A percentile compares a stretch with the other conserved stretches of the same genome.
Conservation (phyloP, 345 rosid species). For the Abelmoschus esculentus region DNA sequence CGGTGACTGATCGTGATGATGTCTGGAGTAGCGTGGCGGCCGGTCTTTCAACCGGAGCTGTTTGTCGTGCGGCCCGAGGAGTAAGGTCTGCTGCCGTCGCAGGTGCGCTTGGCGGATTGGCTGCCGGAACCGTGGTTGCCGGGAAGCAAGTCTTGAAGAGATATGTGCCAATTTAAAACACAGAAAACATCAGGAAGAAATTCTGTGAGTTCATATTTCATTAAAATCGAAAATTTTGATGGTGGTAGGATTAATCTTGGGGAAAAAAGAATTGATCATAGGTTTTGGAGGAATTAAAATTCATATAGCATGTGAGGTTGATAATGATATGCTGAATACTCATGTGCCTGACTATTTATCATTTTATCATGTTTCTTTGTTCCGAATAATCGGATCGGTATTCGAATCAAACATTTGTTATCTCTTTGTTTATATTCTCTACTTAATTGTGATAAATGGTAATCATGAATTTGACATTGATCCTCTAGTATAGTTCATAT, state of each 20-base stretch:
- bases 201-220: slow-evolving; percentile 15
- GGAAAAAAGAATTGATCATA: not conserved
- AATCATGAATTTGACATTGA: no score
- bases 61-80: slow-evolving; percentile 84
- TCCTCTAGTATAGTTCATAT: no score
- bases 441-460: not conserved
- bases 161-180: slow-evolving; percentile 59
- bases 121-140: slow-evolving; percentile 70
- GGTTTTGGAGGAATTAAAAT: not conserved
- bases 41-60: slow-evolving; percentile 84
- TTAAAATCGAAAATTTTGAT: slow-evolving; percentile 20
- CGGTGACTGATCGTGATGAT: slow-evolving; percentile 61
- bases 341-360: not conserved
- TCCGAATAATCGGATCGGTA: slow-evolving; percentile 11
- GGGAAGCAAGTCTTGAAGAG: slow-evolving; percentile 76
- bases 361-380: not conserved
- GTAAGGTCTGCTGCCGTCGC: slow-evolving; percentile 94
- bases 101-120: slow-evolving; percentile 82
- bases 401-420: slow-evolving; percentile 12
- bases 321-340: slow-evolving; percentile 9
- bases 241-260: slow-evolving; percentile 2
- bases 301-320: not conserved
- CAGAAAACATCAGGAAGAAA: not conserved
- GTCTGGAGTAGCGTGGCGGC: slow-evolving; percentile 89
- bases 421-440: not conserved